These are phyloP conservation scores for Heritiera littoralis DNA, from an alignment of 345 rosid genomes.

Conservation along the genomic window DNA sequence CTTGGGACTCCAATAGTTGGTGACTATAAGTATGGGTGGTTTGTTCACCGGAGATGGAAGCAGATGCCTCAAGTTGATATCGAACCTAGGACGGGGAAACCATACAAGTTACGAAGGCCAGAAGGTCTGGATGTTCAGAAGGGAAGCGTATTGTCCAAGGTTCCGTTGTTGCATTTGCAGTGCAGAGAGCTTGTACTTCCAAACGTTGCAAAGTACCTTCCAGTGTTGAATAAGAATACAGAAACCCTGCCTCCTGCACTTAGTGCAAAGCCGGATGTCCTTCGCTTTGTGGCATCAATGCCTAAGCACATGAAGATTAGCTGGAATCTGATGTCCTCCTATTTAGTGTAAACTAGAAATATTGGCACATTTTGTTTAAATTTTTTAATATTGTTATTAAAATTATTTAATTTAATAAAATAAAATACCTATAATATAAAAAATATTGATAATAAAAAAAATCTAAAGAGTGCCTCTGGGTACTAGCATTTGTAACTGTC, in stretches of 20 bases:
- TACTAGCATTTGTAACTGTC: too few species aligned
- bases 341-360: conserved; percentile 44
- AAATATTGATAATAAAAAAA: too few species aligned
- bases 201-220: conserved; percentile 64
- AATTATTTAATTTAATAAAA: too few species aligned
- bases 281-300: conserved; percentile 77
- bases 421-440: too few species aligned
- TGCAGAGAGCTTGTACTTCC: conserved; percentile 86
- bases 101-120: conserved; percentile 80
- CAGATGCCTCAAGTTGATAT: conserved; percentile 67
- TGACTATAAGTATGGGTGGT: conserved; percentile 91
- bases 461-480: too few species aligned
- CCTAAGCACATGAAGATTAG: conserved; percentile 90
- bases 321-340: conserved; percentile 94
- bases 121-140: conserved; percentile 82
- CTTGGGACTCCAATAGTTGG: conserved; percentile 93
- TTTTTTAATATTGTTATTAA: too few species aligned
- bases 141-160: conserved; percentile 89
- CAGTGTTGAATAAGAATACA: conserved; percentile 36
- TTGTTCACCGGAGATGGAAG: conserved; percentile 82
- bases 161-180: conserved; percentile 83
- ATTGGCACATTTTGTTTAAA: too few species aligned
- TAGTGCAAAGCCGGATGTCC: conserved; percentile 50
- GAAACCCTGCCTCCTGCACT: conserved; percentile 27
- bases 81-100: conserved; percentile 65